These are phyloP conservation scores for Fusarium duplospermum DNA, from an alignment of 2,329 filamentous ascomycete genomes.

Conservation along the genomic window DNA sequence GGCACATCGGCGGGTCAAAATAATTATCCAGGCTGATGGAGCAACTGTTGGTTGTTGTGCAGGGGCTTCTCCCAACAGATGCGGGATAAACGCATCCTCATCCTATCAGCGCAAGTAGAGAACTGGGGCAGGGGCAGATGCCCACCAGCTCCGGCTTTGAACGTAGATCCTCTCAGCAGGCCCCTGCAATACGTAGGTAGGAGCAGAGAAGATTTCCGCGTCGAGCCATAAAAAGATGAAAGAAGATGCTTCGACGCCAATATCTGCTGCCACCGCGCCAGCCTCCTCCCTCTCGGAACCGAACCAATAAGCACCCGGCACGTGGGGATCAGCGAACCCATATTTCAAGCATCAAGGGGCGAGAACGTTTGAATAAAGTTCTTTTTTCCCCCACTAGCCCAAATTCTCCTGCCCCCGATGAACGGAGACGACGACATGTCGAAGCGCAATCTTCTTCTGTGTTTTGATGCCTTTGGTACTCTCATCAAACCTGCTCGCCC, in stretches of 20 bases:
- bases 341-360: neutral
- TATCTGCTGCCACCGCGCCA: neutral
- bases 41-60: neutral
- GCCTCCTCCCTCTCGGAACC: neutral
- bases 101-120: neutral
- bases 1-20: neutral
- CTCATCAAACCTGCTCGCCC: slow-evolving; percentile 24
- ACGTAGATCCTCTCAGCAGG: neutral
- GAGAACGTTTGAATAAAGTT: neutral
- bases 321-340: neutral
- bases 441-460: slow-evolving; percentile 28
- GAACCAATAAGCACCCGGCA: neutral
- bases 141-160: neutral
- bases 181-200: neutral
- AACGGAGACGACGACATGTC: slow-evolving; percentile 46
- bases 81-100: neutral
- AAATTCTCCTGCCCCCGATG: neutral
- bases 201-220: neutral
- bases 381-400: neutral
- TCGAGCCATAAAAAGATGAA: neutral
- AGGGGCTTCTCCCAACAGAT: neutral
- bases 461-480: slow-evolving; percentile 38
- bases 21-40: neutral
- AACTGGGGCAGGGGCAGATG: neutral
- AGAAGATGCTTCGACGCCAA: neutral